Evolutionary conservation across 106 monocot species (phyloP).

Genomic region (Allium sativum): DNA sequence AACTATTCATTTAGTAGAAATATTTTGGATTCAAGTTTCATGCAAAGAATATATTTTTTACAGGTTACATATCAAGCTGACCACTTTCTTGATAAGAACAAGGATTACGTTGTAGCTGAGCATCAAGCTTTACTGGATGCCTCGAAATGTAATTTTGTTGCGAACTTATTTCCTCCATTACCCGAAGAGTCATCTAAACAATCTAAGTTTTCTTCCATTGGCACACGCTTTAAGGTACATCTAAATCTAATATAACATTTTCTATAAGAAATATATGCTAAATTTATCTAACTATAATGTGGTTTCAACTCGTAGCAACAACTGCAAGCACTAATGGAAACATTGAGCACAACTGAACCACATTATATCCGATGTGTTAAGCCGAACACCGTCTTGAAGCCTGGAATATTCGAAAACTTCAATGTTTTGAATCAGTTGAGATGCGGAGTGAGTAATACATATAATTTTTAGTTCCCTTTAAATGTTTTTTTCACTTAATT

Average conservation of each 20-base stretch:
- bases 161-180: constrained; percentile 79
- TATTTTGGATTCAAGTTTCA: too few species aligned
- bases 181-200: constrained; percentile 86
- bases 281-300: too few species aligned
- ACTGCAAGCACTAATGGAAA: constrained; percentile 98
- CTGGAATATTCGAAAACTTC: constrained; percentile 85
- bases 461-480: not conserved
- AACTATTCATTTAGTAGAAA: not conserved
- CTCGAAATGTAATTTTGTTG: constrained; percentile 66
- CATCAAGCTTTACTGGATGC: constrained; percentile 77
- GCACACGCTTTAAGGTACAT: constrained; percentile 92
- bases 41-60: not conserved
- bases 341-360: constrained; percentile 86
- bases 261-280: too few species aligned
- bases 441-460: constrained; percentile 71
- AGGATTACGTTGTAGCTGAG: constrained; percentile 97
- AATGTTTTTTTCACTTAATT: not conserved
- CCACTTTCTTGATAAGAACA: constrained; percentile 92
- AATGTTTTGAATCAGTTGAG: constrained; percentile 87
- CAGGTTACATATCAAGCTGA: constrained; percentile 95
- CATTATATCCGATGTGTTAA: constrained; percentile 99
- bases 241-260: not conserved
- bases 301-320: constrained; percentile 63
- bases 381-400: constrained; percentile 77
- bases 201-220: constrained; percentile 91